Conservation (phyloP, 106 monocot genomes). For the Iris macrosiphon region DNA sequence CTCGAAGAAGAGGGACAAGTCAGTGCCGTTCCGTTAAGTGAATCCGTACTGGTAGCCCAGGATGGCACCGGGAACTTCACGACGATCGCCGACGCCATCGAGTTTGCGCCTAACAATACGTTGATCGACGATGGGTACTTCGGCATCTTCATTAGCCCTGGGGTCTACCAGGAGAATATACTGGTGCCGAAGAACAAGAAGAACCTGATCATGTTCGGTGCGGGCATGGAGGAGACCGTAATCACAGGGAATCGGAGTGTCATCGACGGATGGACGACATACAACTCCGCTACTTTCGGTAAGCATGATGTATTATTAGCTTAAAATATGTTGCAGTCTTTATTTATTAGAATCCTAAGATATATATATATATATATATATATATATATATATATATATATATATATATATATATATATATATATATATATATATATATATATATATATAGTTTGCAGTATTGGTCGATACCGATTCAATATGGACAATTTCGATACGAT, state of each 20-base stretch:
- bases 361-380: too few species aligned
- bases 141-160: constrained; percentile 30
- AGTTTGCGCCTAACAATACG: constrained; percentile 9
- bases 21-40: neutral
- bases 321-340: neutral
- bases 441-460: too few species aligned
- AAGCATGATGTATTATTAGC: neutral
- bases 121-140: neutral
- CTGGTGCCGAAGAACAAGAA: constrained; percentile 24
- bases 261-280: constrained; percentile 23
- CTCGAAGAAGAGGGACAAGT: constrained; percentile 1
- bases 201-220: constrained; percentile 31
- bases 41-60: constrained; percentile 20
- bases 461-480: too few species aligned
- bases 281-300: constrained; percentile 36
- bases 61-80: constrained; percentile 28
- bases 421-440: too few species aligned
- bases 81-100: constrained; percentile 25
- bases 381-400: too few species aligned
- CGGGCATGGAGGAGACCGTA: constrained; percentile 19
- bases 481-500: too few species aligned
- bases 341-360: too few species aligned
- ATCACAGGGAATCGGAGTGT: constrained; percentile 33
- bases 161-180: constrained; percentile 28
- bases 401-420: too few species aligned